Evolutionary conservation across 2,329 filamentous ascomycete species (phyloP).

Genomic region (Chalaropsis thielavioides): DNA sequence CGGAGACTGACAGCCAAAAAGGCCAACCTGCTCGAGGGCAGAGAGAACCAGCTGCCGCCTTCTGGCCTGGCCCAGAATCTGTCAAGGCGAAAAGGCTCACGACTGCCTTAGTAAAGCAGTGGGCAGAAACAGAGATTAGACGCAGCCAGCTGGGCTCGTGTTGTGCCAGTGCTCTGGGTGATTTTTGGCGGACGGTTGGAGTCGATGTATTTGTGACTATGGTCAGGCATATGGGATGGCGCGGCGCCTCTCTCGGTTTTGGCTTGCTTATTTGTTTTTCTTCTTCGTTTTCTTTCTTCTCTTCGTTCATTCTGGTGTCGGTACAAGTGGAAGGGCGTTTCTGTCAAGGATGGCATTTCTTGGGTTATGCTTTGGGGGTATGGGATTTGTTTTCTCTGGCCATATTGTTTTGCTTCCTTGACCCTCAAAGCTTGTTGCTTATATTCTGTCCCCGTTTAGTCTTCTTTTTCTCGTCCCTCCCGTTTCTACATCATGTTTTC

Average conservation of each 20-base stretch:
- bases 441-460: neutral
- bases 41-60: slow-evolving; percentile 12
- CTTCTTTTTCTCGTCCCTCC: neutral
- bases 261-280: neutral
- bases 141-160: neutral
- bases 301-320: neutral
- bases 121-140: too few relatives aligned
- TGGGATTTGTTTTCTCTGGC: neutral
- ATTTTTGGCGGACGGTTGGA: neutral
- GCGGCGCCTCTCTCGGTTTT: neutral
- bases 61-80: neutral
- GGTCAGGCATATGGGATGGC: neutral
- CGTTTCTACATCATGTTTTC: slow-evolving; percentile 1
- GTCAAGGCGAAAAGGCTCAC: slow-evolving; percentile 3
- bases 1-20: slow-evolving; percentile 12
- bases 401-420: slow-evolving; percentile 4
- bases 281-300: neutral
- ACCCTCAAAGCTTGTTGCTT: neutral
- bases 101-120: neutral
- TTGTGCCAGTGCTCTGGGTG: neutral
- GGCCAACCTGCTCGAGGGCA: slow-evolving; percentile 10
- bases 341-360: neutral
- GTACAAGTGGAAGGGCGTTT: neutral
- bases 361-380: slow-evolving; percentile 2
- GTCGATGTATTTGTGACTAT: neutral